These are phyloP conservation scores for Chaetomiaceae sp. DNA, from an alignment of 2,329 filamentous ascomycete genomes.

Conservation along the genomic window DNA sequence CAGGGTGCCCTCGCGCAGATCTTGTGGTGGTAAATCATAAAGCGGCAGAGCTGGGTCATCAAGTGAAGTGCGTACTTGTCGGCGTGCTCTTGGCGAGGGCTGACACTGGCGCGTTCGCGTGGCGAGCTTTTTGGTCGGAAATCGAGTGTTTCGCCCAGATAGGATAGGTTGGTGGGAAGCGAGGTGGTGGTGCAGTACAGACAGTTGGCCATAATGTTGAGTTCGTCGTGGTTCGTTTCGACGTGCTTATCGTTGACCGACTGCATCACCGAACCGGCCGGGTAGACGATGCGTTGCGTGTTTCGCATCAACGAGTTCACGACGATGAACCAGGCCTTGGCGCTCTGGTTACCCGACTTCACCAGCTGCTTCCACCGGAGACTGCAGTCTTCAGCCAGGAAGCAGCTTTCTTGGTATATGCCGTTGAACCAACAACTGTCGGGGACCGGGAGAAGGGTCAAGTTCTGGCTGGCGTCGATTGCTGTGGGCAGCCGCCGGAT, in stretches of 20 bases:
- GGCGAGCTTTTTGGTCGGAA: not conserved
- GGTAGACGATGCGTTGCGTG: constrained; percentile 1
- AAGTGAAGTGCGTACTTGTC: not conserved
- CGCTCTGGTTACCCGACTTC: not conserved
- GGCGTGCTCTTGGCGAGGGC: not conserved
- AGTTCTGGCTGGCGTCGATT: not conserved
- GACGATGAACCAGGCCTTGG: not conserved
- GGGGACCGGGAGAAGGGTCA: not conserved
- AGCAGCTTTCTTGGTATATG: not conserved
- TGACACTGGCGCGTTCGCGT: not conserved
- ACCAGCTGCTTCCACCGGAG: not conserved
- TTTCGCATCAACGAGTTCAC: not conserved
- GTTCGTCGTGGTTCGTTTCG: not conserved
- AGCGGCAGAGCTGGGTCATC: constrained; percentile 1
- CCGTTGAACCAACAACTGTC: not conserved
- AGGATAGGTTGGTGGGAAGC: not conserved
- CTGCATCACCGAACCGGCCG: not conserved
- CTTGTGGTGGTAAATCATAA: constrained; percentile 1
- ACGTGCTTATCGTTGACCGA: not conserved
- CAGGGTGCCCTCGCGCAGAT: not conserved
- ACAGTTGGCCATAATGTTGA: not conserved
- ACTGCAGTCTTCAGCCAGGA: not conserved
- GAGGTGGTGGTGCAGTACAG: not conserved
- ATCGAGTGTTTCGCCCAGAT: not conserved
- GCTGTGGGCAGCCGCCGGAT: not conserved